Evolutionary conservation across 2,329 filamentous ascomycete genomes (phyloP).

Genomic region (Colletotrichum higginsianum): DNA sequence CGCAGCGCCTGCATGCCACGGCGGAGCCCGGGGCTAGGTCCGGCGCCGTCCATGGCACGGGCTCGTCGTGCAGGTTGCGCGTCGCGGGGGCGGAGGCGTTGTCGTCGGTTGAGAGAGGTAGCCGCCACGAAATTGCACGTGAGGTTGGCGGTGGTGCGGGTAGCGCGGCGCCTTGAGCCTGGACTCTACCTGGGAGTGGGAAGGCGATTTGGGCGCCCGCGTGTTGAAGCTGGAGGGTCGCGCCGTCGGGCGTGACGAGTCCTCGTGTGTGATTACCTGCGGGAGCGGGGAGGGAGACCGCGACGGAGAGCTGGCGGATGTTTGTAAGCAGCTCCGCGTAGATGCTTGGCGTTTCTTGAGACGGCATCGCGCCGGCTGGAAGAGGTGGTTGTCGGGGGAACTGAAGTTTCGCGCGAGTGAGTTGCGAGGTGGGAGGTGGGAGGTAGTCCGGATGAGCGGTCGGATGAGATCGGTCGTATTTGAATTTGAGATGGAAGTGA

Average conservation of each 20-base stretch:
- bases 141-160: constrained; percentile 51
- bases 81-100: constrained; percentile 41
- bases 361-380: constrained; percentile 16
- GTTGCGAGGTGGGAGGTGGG: constrained; percentile 14
- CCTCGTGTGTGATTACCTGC: constrained; percentile 60
- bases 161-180: constrained; percentile 49
- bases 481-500: too few relatives aligned
- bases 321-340: constrained; percentile 78
- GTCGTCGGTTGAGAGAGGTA: constrained; percentile 57
- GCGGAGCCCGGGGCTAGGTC: constrained; percentile 58
- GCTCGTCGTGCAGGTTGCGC: constrained; percentile 48
- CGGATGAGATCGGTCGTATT: background rate
- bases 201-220: constrained; percentile 54
- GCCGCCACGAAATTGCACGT: constrained; percentile 64
- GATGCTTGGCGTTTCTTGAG: constrained; percentile 51
- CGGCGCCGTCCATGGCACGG: constrained; percentile 70
- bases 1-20: constrained; percentile 62
- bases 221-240: constrained; percentile 64
- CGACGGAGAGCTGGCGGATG: constrained; percentile 75
- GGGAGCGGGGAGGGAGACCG: constrained; percentile 64
- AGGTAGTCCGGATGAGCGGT: constrained; percentile 8
- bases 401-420: background rate
- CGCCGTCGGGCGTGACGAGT: constrained; percentile 61
- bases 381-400: background rate
- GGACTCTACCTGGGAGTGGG: constrained; percentile 60